Base-by-base conservation (phyloP, 1,284 basidiomycete species). In the Malassezia arunalokei region DNA sequence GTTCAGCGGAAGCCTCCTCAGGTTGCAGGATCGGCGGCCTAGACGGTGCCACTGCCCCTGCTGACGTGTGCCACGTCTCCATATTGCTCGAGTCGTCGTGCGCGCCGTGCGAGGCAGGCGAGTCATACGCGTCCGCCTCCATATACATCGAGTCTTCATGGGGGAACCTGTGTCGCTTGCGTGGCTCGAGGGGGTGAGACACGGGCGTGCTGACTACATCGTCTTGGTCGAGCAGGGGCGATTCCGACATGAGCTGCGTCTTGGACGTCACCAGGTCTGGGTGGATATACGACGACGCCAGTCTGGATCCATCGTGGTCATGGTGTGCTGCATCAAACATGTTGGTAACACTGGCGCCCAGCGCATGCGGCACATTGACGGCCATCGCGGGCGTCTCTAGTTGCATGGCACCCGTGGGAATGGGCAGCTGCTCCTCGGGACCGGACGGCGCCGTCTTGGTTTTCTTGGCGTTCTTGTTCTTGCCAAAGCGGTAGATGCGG, bases 401-500 rank as follows among this genome's bases (percentile, higher is more conserved):
- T 27, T 53, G 45, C 51, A 53, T 53, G 8, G 51, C 33, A 0
- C 37, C 29, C 20, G 43, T 29, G 3, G 51, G 40, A 28, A 54
- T 39, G 15, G 38, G 24, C 9, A 30, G n/a, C 12, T 42, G 17
- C 15, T 7, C 17, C 40, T 54, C 52, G 28, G 47, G 20, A 8
- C 27, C 32, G 20, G 32, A 20, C 30, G 6, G 32, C 5, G 12
- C 2, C 20, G 11, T 38, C 1, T 12, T 8, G 14, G 3, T 27
- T 39, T 51, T 56, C 27, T 58, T 57, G 44, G 37, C 41, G 39
- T 50, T 57, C 14, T 45, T 40, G 40, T 48, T 40, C 27, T 56
- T 54, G 14, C 57, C 44, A 30, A 47, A 57, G 41, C 55, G 55
- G 49, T 54, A 58, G 47, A 64, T 46, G 37, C 63, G 51, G 60